Base-by-base conservation (phyloP, 768 basidiomycete genomes). In the Candolleomyces efflorescens region DNA sequence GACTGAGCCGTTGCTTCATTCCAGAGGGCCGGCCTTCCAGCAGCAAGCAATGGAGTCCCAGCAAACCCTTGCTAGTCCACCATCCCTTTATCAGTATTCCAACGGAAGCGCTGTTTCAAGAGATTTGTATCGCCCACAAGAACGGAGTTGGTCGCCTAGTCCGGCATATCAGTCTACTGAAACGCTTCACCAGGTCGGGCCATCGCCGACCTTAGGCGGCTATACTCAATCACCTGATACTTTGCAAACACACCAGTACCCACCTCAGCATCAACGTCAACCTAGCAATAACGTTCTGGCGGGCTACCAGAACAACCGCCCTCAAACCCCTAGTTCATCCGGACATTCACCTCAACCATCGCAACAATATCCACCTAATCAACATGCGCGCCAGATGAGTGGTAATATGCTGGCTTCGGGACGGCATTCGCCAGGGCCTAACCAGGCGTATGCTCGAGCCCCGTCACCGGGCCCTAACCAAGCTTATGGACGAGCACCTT, bases 101-200 rank as follows among this genome's bases (percentile, higher is more conserved):
- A 72, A 59, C 64, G 73, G 75, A 11, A 75, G 74, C 59, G 74
- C 85, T 47, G 83, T 87, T 63, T 86, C 86, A 5, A 37, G 58
- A 20, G 82, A 88, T 1, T 66, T 83, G 1, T 86, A 89, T 64
- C 77, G 89, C 56, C 86, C 85, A 5, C 78, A 75, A 67, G 74
- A 74, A 58, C 63, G 73, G 18, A 64, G 67, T 27, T 73, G 75
- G 59, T 73, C 75, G 13, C 72, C 75, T 44, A 72, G 65, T 54
- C 73, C 75, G 37, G 69, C 71, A 39, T 74, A 53, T 36, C 51
- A 53, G 22, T 53, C 51, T 32, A 72, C 68, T 0, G 65, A 66
- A 18, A 38, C 60, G 38, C 60, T 59, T 36, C 63, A 68, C 37
- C 53, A 65, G 49, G 47, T 54, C 2, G 57, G 43, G 24, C 38